Conservation (phyloP, 352 stramenopile genomes). For the Thalassiosira oceanica region DNA sequence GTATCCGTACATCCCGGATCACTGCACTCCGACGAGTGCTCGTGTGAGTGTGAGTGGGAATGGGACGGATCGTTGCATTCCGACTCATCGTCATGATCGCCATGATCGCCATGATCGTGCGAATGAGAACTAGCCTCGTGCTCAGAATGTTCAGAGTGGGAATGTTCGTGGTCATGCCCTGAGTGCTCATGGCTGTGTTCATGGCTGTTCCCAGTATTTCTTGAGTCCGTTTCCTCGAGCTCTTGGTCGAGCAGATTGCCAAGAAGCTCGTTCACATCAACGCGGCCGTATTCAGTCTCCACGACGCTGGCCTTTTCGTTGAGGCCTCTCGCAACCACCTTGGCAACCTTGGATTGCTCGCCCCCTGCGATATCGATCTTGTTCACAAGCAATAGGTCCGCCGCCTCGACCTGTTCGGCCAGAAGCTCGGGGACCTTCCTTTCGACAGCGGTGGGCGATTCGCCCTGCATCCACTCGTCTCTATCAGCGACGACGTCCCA, state of each 20-base stretch:
- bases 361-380: conserved; percentile 80
- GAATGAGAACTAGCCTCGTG: conserved; percentile 49
- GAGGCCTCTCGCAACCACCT: conserved; percentile 52
- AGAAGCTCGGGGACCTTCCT: conserved; percentile 80
- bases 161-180: conserved; percentile 28
- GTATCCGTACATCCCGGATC: conserved; percentile 52
- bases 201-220: conserved; percentile 24
- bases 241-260: conserved; percentile 13
- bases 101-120: conserved; percentile 46
- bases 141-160: conserved; percentile 26
- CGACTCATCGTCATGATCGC: conserved; percentile 21
- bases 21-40: conserved; percentile 24
- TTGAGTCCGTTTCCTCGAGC: conserved; percentile 3
- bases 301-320: conserved; percentile 71
- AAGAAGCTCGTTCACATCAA: conserved; percentile 59
- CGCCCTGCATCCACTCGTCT: conserved; percentile 49
- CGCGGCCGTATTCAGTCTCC: conserved; percentile 64
- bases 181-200: conserved; percentile 15
- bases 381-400: conserved; percentile 82
- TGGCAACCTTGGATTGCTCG: conserved; percentile 51
- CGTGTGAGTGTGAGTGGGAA: conserved; percentile 54
- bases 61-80: conserved; percentile 30
- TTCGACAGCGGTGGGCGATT: conserved; percentile 45
- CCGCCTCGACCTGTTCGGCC: conserved; percentile 83
- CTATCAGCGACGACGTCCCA: conserved; percentile 59